Evolutionary conservation across 768 basidiomycete genomes (phyloP).

Genomic region (Leccinellum albellum): DNA sequence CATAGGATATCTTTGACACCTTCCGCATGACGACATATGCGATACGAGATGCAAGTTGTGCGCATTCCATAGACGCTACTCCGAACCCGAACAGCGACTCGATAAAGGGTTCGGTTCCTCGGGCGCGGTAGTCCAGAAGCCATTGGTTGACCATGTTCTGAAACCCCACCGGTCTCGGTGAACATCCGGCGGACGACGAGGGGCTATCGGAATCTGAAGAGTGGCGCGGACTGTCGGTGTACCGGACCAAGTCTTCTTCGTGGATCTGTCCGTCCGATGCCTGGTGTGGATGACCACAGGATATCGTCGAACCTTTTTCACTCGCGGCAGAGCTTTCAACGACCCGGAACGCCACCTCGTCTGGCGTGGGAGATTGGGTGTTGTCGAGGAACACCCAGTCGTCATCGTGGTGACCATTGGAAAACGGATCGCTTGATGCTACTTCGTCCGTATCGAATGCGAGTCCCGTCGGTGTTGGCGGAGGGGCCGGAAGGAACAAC

Average conservation of each 20-base stretch:
- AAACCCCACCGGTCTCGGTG: constrained; percentile 11
- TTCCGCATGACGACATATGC: constrained; percentile 7
- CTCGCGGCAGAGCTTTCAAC: background rate
- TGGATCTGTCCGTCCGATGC: background rate
- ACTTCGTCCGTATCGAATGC: constrained; percentile 3
- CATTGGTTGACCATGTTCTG: constrained; percentile 14
- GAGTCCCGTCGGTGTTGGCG: constrained; percentile 15
- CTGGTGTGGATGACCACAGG: background rate
- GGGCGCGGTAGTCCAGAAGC: constrained; percentile 19
- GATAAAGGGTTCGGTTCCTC: constrained; percentile 13
- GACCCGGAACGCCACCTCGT: background rate
- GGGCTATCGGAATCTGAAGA: constrained; percentile 13
- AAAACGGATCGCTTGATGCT: background rate
- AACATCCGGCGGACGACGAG: constrained; percentile 1
- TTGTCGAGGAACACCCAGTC: constrained; percentile 1
- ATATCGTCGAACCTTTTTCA: background rate
- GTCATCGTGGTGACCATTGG: background rate
- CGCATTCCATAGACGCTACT: constrained; percentile 6
- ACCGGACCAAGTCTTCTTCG: background rate
- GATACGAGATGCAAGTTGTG: constrained; percentile 15
- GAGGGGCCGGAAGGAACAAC: constrained; percentile 12
- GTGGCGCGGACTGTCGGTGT: background rate
- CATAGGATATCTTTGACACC: constrained; percentile 5
- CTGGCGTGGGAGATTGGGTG: background rate
- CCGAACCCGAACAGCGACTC: constrained; percentile 18